Evolutionary conservation across 1,284 basidiomycete species (phyloP).

Genomic region (Singerocomus rubriflavus): DNA sequence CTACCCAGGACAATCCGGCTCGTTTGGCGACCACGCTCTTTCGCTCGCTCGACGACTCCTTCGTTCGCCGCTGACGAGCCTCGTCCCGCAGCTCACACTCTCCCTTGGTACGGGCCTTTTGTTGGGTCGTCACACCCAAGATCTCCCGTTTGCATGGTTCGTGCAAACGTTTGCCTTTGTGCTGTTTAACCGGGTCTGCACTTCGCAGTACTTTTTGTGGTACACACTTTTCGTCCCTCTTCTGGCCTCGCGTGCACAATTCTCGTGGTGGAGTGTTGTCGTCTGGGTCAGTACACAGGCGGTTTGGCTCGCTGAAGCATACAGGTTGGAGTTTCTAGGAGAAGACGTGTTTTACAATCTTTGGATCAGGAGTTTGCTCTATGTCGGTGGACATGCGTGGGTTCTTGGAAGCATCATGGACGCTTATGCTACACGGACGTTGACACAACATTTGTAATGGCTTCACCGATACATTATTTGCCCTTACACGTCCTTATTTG

Average conservation of each 20-base stretch:
- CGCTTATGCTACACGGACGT: constrained; percentile 37
- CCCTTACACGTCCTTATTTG: neutral
- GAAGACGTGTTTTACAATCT: constrained; percentile 67
- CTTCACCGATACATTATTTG: neutral
- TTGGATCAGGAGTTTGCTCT: constrained; percentile 76
- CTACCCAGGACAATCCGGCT: constrained; percentile 43
- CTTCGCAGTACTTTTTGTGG: constrained; percentile 98
- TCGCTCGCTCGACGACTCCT: constrained; percentile 47
- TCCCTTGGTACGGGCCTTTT: constrained; percentile 65
- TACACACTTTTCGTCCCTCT: constrained; percentile 90
- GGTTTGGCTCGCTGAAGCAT: constrained; percentile 84
- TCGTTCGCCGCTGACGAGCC: constrained; percentile 65
- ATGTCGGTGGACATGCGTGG: constrained; percentile 75
- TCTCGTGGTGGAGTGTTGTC: constrained; percentile 46
- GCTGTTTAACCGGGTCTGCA: constrained; percentile 97
- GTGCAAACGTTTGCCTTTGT: constrained; percentile 91
- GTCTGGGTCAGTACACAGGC: constrained; percentile 82
- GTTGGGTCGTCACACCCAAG: constrained; percentile 48
- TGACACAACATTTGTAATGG: neutral
- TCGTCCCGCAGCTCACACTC: constrained; percentile 72
- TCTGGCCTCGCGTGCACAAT: constrained; percentile 62
- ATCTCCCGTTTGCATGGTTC: constrained; percentile 84
- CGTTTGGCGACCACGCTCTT: constrained; percentile 34
- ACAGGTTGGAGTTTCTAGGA: constrained; percentile 85
- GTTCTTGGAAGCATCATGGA: constrained; percentile 65